Percentiles rank a stretch among this genome's conserved stretches.
Conservation (phyloP, 2,329 filamentous ascomycete genomes). For the Shiraia bambusicola region DNA sequence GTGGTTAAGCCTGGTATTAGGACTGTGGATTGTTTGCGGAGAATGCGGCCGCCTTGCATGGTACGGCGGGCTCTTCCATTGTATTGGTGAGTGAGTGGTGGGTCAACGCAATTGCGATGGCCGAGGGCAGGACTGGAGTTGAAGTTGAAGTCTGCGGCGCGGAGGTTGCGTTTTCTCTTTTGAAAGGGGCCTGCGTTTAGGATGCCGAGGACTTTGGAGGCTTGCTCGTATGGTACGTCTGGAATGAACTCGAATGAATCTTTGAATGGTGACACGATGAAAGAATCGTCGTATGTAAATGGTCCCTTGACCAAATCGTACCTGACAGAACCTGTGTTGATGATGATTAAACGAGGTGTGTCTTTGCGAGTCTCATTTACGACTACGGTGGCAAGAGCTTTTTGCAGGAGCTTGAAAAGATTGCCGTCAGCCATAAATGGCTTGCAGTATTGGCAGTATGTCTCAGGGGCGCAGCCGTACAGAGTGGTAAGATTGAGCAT, state of each 20-base stretch:
- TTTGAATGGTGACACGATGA: slow-evolving; percentile 59
- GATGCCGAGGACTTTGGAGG: slow-evolving; percentile 43
- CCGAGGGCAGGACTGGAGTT: slow-evolving; percentile 42
- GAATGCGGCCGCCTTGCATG: slow-evolving; percentile 43
- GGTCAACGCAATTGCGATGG: slow-evolving; percentile 53
- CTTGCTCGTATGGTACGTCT: slow-evolving; percentile 54
- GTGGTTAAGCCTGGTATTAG: slow-evolving; percentile 57
- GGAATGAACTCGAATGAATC: slow-evolving; percentile 58
- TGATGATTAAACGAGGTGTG: slow-evolving; percentile 58
- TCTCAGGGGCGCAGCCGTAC: slow-evolving; percentile 62
- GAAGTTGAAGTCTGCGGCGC: slow-evolving; percentile 40
- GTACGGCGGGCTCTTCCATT: slow-evolving; percentile 26
- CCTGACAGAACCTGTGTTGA: slow-evolving; percentile 62
- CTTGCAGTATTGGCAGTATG: slow-evolving; percentile 60
- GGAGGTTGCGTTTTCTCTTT: slow-evolving; percentile 38
- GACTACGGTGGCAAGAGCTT: slow-evolving; percentile 55
- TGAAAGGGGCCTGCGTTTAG: slow-evolving; percentile 50
- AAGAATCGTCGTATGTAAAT: slow-evolving; percentile 58
- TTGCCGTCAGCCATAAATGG: slow-evolving; percentile 56
- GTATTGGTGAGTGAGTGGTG: slow-evolving; percentile 39
- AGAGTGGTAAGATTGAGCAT: slow-evolving; percentile 58
- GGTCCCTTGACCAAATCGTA: slow-evolving; percentile 65
- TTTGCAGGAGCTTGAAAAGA: slow-evolving; percentile 57
- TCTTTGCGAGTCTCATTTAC: slow-evolving; percentile 55
- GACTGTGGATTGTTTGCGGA: slow-evolving; percentile 52